Percentiles rank a stretch among this genome's conserved stretches.
These are phyloP conservation scores for Rickenella mellea DNA, from an alignment of 768 basidiomycete genomes.

Conservation along the genomic window DNA sequence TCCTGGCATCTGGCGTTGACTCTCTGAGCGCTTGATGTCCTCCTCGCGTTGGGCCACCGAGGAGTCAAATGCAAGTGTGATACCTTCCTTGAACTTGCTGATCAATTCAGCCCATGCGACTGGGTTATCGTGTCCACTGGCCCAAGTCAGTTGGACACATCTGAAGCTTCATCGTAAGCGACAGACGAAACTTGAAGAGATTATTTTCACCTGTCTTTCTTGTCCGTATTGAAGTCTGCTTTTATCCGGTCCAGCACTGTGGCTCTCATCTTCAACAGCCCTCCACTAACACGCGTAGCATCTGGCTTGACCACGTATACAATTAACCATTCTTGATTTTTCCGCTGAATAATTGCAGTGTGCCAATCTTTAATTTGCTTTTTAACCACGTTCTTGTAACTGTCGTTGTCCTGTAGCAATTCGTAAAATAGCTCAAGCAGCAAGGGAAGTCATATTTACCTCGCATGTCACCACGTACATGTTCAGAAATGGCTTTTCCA, in stretches of 20 bases:
- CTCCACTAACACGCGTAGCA: conserved; percentile 43
- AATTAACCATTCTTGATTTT: conserved; percentile 91
- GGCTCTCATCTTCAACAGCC: conserved; percentile 77
- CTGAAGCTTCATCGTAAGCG: conserved; percentile 31
- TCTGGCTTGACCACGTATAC: conserved; percentile 77
- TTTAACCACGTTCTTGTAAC: conserved; percentile 67
- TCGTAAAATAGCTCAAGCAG: conserved; percentile 9
- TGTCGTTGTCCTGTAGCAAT: conserved; percentile 45
- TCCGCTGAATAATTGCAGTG: conserved; percentile 47
- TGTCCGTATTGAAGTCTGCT: conserved; percentile 86
- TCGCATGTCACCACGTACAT: conserved; percentile 84
- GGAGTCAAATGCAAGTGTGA: conserved; percentile 76
- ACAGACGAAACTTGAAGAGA: conserved; percentile 7
- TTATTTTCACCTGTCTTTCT: conserved; percentile 62
- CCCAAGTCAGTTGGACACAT: conserved; percentile 77
- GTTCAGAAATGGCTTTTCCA: conserved; percentile 84
- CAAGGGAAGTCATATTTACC: conserved; percentile 32
- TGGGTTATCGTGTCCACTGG: conserved; percentile 61
- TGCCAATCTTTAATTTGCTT: conserved; percentile 95
- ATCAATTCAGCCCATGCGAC: conserved; percentile 81
- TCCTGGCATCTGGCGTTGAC: conserved; percentile 85
- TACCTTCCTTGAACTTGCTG: conserved; percentile 82
- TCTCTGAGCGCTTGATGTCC: conserved; percentile 82
- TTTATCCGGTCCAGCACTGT: conserved; percentile 84
- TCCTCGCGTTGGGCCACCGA: conserved; percentile 77